Evolutionary conservation across 1,284 basidiomycete species (phyloP).

Genomic region (Pyrrhoderma lamaoense): DNA sequence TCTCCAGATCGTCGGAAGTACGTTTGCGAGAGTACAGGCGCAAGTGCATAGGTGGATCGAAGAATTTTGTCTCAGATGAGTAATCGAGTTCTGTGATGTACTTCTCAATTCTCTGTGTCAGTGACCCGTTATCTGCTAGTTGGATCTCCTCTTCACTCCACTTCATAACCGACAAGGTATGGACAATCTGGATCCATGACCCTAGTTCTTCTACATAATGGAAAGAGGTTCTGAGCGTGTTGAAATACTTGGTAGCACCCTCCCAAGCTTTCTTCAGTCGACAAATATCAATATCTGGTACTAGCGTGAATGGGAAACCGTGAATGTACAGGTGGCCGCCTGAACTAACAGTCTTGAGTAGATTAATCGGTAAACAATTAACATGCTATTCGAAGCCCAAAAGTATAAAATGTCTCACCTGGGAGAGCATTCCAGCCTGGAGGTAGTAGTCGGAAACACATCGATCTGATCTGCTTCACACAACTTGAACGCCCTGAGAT

Average conservation of each 20-base stretch:
- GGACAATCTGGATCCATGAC: slow-evolving; percentile 38
- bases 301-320: slow-evolving; percentile 35
- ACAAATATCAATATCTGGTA: slow-evolving; percentile 24
- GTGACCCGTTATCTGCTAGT: slow-evolving; percentile 16
- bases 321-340: slow-evolving; percentile 40
- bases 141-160: slow-evolving; percentile 28
- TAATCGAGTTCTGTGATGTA: slow-evolving; percentile 22
- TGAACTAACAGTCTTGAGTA: slow-evolving; percentile 37
- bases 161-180: slow-evolving; percentile 29
- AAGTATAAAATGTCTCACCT: slow-evolving; percentile 27
- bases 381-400: no score
- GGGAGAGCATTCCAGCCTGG: slow-evolving; percentile 45
- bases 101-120: slow-evolving; percentile 19
- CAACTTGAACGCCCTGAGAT: slow-evolving; percentile 24
- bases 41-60: slow-evolving; percentile 32
- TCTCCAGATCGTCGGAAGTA: slow-evolving; percentile 8
- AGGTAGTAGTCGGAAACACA: slow-evolving; percentile 37
- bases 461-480: slow-evolving; percentile 28
- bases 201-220: slow-evolving; percentile 35
- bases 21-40: slow-evolving; percentile 24
- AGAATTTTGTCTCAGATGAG: slow-evolving; percentile 24
- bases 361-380: no score
- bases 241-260: slow-evolving; percentile 27
- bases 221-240: slow-evolving; percentile 42
- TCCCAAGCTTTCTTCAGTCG: slow-evolving; percentile 34